Base-by-base conservation (phyloP, 352 stramenopile species). In the Hyaloperonospora brassicae region DNA sequence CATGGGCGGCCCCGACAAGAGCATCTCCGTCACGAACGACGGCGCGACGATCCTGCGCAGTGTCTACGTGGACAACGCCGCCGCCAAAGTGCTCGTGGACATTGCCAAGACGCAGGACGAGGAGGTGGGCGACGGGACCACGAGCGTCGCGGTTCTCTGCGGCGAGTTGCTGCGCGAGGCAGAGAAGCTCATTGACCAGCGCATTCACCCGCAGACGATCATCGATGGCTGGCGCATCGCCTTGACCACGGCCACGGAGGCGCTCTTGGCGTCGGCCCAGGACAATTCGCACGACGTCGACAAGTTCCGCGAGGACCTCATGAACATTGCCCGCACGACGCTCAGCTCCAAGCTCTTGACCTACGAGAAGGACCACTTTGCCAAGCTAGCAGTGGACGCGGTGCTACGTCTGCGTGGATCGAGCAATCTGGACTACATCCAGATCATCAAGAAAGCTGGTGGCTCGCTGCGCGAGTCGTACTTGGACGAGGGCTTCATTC, bases 71-170 rank as follows among this genome's bases (percentile, higher is more conserved):
- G 97, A 99, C 66, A 99, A 99, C 68, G 88, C 97, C 25, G 97
- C 97, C 14, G 97, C 97, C 24, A 99, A 99, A 69, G 91, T 99
- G 8, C 83, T 99, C 30, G 95, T 99, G 17, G 96, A 99, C 64
- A 98, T 99, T 72, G 89, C 95, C 47, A 98, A 97, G 80, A 98
- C 96, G 8, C 95, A 98, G 73, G 97, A 99, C 77, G 95, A 98
- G 52, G 95, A 99, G 75, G 96, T 99, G 7, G 97, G 97, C 36
- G 97, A 99, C 72, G 97, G 97, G 46, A 99, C 97, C 25, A 99
- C 97, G 11, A 96, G 86, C 66, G 94, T 98, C 5, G 93, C 89
- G 10, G 94, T 98, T 39, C 82, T 99, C 34, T 97, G 92, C 58
- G 97, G 96, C 14, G 97, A 99, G 78, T 68, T 99, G 34, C 78